phyloP scores from a whole-genome alignment of 768 basidiomycete genomes.

The Rhizopogon vesiculosus region DNA sequence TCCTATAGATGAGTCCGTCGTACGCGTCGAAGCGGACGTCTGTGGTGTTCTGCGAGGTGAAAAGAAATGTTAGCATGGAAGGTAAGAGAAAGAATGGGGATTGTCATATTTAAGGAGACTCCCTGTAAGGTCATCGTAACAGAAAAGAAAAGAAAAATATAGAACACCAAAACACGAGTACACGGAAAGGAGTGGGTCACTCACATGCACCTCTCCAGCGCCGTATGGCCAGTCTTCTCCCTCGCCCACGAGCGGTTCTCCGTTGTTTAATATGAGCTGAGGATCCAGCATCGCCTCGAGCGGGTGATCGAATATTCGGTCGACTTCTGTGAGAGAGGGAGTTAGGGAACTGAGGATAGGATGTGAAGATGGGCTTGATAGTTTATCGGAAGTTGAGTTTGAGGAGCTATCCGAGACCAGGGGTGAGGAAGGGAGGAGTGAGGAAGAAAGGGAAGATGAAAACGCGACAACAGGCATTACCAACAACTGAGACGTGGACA shows the following conservation, averaged over 20 bases:
- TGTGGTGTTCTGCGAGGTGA: conserved; percentile 43
- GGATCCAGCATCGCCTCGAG: conserved; percentile 71
- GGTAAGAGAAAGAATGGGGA: not conserved
- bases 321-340: conserved; percentile 66
- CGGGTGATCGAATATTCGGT: conserved; percentile 75
- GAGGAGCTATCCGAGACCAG: not conserved
- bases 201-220: conserved; percentile 64
- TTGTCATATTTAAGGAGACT: not conserved
- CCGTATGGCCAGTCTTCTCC: conserved; percentile 77
- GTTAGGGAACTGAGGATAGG: conserved; percentile 44
- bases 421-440: not conserved
- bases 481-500: conserved; percentile 62
- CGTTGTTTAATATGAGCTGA: conserved; percentile 30
- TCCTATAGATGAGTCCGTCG: conserved; percentile 56
- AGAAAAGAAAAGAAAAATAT: not conserved
- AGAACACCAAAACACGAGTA: not conserved
- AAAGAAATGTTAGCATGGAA: not conserved
- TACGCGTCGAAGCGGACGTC: conserved; percentile 48
- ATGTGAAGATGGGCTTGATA: conserved; percentile 6
- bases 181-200: conserved; percentile 16
- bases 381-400: not conserved
- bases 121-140: too few species aligned
- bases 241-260: conserved; percentile 43
- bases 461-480: conserved; percentile 80
- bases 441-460: conserved; percentile 39